Conservation (phyloP, 257 asterid genomes). For the Solanum ossicruentum region DNA sequence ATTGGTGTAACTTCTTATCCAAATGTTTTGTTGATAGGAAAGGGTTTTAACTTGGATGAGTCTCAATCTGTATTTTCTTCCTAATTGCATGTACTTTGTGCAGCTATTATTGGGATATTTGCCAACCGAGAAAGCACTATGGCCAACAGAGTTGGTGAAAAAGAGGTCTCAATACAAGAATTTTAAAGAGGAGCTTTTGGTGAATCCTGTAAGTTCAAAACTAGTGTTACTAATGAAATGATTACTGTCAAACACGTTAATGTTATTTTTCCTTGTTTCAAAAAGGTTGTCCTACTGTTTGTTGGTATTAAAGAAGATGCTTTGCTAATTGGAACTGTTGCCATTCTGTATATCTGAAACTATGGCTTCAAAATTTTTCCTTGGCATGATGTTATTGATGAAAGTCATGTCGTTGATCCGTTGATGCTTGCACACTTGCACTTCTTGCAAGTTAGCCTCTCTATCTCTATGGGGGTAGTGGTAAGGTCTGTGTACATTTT, state of each 20-base stretch:
- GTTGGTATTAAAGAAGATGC: background rate
- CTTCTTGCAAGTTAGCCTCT: background rate
- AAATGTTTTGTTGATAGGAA: background rate
- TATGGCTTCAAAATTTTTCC: background rate
- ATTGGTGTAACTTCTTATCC: background rate
- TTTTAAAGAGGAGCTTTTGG: conserved; percentile 83
- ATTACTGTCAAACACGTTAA: background rate
- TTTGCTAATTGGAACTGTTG: background rate
- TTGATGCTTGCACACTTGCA: background rate
- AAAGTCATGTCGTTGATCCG: background rate
- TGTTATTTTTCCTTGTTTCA: background rate
- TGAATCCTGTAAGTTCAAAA: conserved; percentile 79
- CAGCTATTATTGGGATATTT: conserved; percentile 86
- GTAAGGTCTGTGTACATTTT: no score
- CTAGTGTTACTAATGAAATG: background rate
- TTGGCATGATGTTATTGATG: background rate
- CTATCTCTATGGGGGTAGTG: no score
- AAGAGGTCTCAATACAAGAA: conserved; percentile 75
- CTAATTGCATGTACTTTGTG: conserved; percentile 3
- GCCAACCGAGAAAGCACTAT: conserved; percentile 64
- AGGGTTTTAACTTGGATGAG: background rate
- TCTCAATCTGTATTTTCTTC: background rate
- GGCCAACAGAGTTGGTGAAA: conserved; percentile 78
- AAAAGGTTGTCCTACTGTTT: background rate
- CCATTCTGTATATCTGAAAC: background rate